Evolutionary conservation across 495 filamentous ascomycete genomes (phyloP).

Genomic region (Poronia punctata): DNA sequence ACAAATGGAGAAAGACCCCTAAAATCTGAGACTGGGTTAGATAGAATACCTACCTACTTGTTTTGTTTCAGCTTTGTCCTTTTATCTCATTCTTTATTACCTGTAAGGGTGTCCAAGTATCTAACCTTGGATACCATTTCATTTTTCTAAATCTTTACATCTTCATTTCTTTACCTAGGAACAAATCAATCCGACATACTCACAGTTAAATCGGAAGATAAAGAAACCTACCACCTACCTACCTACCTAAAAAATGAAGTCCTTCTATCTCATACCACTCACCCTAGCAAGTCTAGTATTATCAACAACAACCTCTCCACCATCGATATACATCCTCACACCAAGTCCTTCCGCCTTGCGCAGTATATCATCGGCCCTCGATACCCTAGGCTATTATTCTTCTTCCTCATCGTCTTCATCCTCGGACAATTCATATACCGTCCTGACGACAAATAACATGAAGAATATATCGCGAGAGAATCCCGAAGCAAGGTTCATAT

Average conservation of each 20-base stretch:
- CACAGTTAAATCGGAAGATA: not conserved
- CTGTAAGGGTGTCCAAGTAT: too few relatives aligned
- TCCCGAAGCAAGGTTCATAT: conserved; percentile 20
- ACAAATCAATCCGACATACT: too few relatives aligned
- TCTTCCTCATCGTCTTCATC: not conserved
- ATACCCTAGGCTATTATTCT: conserved; percentile 18
- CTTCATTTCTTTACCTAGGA: too few relatives aligned
- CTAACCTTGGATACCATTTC: too few relatives aligned
- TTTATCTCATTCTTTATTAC: too few relatives aligned
- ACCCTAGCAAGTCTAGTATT: conserved; percentile 5
- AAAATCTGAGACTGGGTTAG: too few relatives aligned
- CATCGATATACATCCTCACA: conserved; percentile 19
- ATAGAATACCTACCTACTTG: too few relatives aligned
- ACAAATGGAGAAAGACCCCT: too few relatives aligned
- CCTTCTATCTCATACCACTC: conserved; percentile 1
- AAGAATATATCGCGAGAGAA: conserved; percentile 10
- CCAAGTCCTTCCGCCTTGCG: conserved; percentile 14
- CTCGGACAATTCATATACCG: conserved; percentile 16
- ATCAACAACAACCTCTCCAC: not conserved
- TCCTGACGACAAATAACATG: conserved; percentile 11
- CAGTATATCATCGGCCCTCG: conserved; percentile 15
- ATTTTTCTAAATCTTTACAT: too few relatives aligned
- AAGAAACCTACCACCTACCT: not conserved
- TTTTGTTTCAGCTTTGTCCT: too few relatives aligned
- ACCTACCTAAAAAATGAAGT: not conserved